A percentile compares a stretch with the other conserved stretches of the same genome.
Conservation (phyloP, 1,139 yeast species). For the Petasospora fabianii region DNA sequence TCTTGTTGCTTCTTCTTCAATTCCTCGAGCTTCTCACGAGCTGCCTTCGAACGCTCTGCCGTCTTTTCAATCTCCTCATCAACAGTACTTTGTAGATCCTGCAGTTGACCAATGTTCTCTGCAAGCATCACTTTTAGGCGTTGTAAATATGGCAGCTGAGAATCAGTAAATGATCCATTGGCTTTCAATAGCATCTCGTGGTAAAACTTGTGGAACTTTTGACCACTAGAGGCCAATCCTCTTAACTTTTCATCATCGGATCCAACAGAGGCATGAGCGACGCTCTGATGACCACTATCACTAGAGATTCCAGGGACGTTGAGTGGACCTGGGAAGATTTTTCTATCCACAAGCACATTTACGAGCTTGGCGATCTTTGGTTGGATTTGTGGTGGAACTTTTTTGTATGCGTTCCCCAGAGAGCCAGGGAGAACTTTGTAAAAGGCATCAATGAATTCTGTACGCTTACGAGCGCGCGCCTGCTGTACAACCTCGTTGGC, state of each 20-base stretch:
- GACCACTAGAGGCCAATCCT: constrained; percentile 17
- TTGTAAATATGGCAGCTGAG: constrained; percentile 13
- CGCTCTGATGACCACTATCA: too few species aligned
- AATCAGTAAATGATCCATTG: constrained; percentile 17
- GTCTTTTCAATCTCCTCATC: constrained; percentile 13
- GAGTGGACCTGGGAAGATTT: constrained; percentile 45
- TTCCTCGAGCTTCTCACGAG: constrained; percentile 11
- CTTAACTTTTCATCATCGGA: constrained; percentile 22
- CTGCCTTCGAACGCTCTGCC: constrained; percentile 7
- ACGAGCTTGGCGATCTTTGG: constrained; percentile 63
- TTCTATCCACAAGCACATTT: constrained; percentile 72
- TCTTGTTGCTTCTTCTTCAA: constrained; percentile 9
- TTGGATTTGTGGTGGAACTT: constrained; percentile 40
- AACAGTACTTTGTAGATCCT: constrained; percentile 11
- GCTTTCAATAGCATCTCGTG: constrained; percentile 19
- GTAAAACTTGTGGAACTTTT: constrained; percentile 21
- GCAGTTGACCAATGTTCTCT: constrained; percentile 13
- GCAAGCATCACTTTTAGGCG: constrained; percentile 5
- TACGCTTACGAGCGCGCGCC: constrained; percentile 60
- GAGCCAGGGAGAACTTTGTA: constrained; percentile 43
- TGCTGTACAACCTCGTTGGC: constrained; percentile 86
- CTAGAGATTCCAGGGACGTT: constrained; percentile 44
- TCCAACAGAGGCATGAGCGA: background rate
- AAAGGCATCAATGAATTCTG: constrained; percentile 59
- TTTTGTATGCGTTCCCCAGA: constrained; percentile 32